Evolutionary conservation across 257 asterid genomes (phyloP), one percentile per base, ranked within the genome.

Genomic region (Forsythia suspensa): DNA sequence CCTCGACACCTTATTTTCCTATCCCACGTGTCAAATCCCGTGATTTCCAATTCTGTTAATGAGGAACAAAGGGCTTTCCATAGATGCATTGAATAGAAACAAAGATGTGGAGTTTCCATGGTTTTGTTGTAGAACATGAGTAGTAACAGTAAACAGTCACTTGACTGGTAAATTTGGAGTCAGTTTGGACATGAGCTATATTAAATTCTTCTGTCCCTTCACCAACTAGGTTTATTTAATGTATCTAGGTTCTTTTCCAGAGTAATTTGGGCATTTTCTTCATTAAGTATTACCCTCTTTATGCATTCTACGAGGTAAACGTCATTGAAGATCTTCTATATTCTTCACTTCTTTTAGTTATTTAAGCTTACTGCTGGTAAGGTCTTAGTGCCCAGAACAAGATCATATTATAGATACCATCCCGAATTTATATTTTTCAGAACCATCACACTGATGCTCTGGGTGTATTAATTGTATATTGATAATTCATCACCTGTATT

Each of bases 401-500:
- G 39, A 63, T 21, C 70, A 24, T 24, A 21, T 24, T 24, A 8
- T 29, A 63, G 70, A 63, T 20, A 24, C 11, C 70, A 63, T 29
- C 16, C 18, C 40, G 24, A 18, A 24, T 21, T 29, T 63, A 63
- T 57, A 29, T 63, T 24, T 61, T 46, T 85, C 73, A 36, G 59
- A 4, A 36, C 68, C 10, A 10, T 59, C 68, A 70, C 6, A 63
- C 59, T 70, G 61, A 42, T 71, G 74, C 79, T 71, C 36, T 70
- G 48, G 44, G 69, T 61, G 73, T 80, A 75, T 71, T 71, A 16
- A 68, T 76, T 75, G 65, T 73, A 34, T 69, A 77, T 81, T 84
- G 61, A 83, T 80, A 77, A 48, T 82, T 68, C 72, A 79, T 86
- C 79, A 57, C 72, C 48, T 81, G 74, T 80, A 42, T 80, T 82